Percentiles rank a stretch among this genome's conserved stretches.
These are phyloP conservation scores for Puccinia coronata DNA, from an alignment of 1,284 basidiomycete genomes.

Conservation along the genomic window DNA sequence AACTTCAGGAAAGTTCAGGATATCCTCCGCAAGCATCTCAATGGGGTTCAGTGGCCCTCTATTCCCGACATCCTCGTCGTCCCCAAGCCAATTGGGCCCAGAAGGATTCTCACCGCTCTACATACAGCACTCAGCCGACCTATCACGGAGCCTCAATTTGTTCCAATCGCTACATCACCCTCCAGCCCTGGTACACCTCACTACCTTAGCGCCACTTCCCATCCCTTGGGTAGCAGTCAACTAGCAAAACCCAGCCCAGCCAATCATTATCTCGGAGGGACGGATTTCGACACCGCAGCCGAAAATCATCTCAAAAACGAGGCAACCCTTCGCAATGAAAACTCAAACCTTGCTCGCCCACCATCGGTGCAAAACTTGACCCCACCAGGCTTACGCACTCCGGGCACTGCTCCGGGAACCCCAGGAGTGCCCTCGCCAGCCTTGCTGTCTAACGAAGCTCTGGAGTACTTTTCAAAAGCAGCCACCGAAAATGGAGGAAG, in stretches of 20 bases:
- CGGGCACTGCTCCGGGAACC: constrained; percentile 46
- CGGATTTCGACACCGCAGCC: constrained; percentile 36
- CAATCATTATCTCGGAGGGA: background rate
- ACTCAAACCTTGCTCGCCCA: background rate
- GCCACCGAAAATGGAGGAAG: constrained; percentile 43
- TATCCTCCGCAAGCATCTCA: constrained; percentile 71
- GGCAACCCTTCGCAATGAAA: constrained; percentile 8
- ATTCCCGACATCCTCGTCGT: constrained; percentile 85
- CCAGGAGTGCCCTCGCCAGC: constrained; percentile 43
- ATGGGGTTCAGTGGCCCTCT: constrained; percentile 59
- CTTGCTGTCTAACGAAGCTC: constrained; percentile 39
- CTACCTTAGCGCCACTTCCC: constrained; percentile 50
- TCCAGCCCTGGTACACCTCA: constrained; percentile 56
- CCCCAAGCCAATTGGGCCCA: constrained; percentile 89
- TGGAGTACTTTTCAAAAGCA: constrained; percentile 49
- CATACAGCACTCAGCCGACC: constrained; percentile 83
- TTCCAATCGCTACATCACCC: constrained; percentile 88
- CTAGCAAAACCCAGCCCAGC: constrained; percentile 21
- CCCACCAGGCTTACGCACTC: constrained; percentile 41
- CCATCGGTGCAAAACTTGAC: constrained; percentile 31
- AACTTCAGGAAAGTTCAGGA: constrained; percentile 87
- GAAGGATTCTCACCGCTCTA: constrained; percentile 81
- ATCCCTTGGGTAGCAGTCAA: constrained; percentile 31
- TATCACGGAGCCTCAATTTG: constrained; percentile 80
- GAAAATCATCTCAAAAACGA: constrained; percentile 38